These are phyloP conservation scores for Blepharisma stoltei DNA, from an alignment of 73 alveolate genomes.

Conservation along the genomic window DNA sequence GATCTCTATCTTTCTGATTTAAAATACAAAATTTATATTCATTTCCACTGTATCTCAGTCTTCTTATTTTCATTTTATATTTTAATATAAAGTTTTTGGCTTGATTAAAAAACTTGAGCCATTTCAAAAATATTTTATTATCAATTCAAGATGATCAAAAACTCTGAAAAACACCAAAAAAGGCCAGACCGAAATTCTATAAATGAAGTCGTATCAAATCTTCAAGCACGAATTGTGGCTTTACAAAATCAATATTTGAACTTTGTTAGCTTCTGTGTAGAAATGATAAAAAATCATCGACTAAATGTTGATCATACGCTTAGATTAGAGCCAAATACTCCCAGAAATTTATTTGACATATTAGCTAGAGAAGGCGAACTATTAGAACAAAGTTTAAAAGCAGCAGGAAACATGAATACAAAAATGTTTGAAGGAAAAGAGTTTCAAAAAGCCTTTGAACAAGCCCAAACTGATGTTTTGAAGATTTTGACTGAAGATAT, in stretches of 20 bases:
- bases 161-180: too few relatives aligned
- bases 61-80: too few relatives aligned
- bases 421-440: slow-evolving; percentile 48
- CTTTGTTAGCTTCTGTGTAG: neutral
- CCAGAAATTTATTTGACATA: neutral
- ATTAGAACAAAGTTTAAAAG: neutral
- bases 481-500: too few relatives aligned
- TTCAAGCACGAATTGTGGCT: neutral
- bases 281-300: slow-evolving; percentile 9
- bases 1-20: too few relatives aligned
- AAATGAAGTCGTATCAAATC: neutral
- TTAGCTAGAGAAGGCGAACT: neutral
- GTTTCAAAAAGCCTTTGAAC: slow-evolving; percentile 44
- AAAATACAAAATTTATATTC: too few relatives aligned
- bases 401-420: slow-evolving; percentile 35
- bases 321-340: neutral
- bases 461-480: too few relatives aligned
- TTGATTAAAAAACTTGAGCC: too few relatives aligned
- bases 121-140: too few relatives aligned
- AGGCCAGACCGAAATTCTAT: neutral
- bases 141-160: too few relatives aligned
- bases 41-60: too few relatives aligned
- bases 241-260: neutral
- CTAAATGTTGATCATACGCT: neutral
- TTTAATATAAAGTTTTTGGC: too few relatives aligned